phyloP scores from a whole-genome alignment of 352 stramenopile genomes.

The Thraustotheca clavata region DNA sequence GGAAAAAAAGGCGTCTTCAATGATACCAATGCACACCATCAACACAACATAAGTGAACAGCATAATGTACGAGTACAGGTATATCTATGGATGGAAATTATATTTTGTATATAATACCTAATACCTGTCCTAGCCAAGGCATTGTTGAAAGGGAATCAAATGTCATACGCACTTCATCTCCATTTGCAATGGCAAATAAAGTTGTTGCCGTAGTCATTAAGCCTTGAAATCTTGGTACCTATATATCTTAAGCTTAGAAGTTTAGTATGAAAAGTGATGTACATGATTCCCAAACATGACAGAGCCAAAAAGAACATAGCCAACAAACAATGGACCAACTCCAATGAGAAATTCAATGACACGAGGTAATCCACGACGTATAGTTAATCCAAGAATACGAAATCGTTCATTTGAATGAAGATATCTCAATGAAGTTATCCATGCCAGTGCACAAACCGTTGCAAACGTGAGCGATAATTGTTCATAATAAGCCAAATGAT shows the following conservation, averaged over 20 bases:
- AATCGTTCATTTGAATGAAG: conserved; percentile 58
- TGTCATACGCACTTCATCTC: conserved; percentile 81
- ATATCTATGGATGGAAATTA: conserved; percentile 32
- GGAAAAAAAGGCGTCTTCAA: conserved; percentile 85
- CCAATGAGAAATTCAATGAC: conserved; percentile 74
- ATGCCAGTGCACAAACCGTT: conserved; percentile 58
- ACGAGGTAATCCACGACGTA: conserved; percentile 53
- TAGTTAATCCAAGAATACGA: conserved; percentile 69
- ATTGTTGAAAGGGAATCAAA: conserved; percentile 66
- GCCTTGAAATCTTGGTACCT: conserved; percentile 67
- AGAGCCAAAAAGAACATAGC: conserved; percentile 78
- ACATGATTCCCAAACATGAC: conserved; percentile 71
- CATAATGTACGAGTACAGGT: conserved; percentile 81
- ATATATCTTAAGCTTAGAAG: background rate
- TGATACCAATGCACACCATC: conserved; percentile 86
- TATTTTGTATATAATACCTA: background rate
- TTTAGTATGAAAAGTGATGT: background rate
- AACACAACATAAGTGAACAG: conserved; percentile 86
- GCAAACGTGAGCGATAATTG: conserved; percentile 51
- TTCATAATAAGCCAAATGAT: conserved; percentile 44
- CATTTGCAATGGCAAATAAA: conserved; percentile 80
- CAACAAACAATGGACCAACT: conserved; percentile 76
- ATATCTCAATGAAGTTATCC: conserved; percentile 66
- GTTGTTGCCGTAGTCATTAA: conserved; percentile 56
- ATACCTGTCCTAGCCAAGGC: conserved; percentile 52